Evolutionary conservation across 2,329 filamentous ascomycete species (phyloP).

Genomic region (Alternaria metachromatica): DNA sequence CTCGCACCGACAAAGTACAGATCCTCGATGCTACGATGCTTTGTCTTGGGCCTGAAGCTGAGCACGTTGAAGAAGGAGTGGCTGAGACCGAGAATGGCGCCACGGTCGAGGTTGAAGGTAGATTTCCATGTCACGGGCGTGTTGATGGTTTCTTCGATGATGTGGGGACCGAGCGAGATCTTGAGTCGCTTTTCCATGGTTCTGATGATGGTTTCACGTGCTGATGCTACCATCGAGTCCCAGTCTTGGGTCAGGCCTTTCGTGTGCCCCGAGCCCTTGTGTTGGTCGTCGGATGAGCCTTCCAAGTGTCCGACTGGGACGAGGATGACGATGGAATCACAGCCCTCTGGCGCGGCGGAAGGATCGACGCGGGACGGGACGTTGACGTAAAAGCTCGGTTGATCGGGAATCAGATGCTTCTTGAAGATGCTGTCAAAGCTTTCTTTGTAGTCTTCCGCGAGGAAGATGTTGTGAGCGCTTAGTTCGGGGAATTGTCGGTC

Average conservation of each 20-base stretch:
- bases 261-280: slow-evolving; percentile 49
- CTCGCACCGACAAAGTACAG: slow-evolving; percentile 77
- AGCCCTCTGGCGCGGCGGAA: slow-evolving; percentile 68
- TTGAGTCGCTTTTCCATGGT: slow-evolving; percentile 69
- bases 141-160: slow-evolving; percentile 69
- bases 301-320: slow-evolving; percentile 75
- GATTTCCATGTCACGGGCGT: slow-evolving; percentile 69
- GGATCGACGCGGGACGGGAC: slow-evolving; percentile 74
- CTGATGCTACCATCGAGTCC: slow-evolving; percentile 64
- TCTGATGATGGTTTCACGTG: slow-evolving; percentile 65
- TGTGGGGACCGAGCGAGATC: slow-evolving; percentile 57
- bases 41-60: slow-evolving; percentile 68
- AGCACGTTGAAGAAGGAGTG: slow-evolving; percentile 79
- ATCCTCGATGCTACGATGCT: slow-evolving; percentile 57
- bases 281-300: slow-evolving; percentile 48
- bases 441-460: slow-evolving; percentile 73
- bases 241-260: slow-evolving; percentile 63
- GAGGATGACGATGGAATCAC: slow-evolving; percentile 72
- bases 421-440: slow-evolving; percentile 81
- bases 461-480: slow-evolving; percentile 76
- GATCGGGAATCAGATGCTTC: slow-evolving; percentile 67
- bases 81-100: slow-evolving; percentile 73
- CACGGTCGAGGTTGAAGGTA: slow-evolving; percentile 76
- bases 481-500: slow-evolving; percentile 67
- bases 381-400: slow-evolving; percentile 80